phyloP scores from a whole-genome alignment of 257 asterid genomes.

The Solanum virginianum region DNA sequence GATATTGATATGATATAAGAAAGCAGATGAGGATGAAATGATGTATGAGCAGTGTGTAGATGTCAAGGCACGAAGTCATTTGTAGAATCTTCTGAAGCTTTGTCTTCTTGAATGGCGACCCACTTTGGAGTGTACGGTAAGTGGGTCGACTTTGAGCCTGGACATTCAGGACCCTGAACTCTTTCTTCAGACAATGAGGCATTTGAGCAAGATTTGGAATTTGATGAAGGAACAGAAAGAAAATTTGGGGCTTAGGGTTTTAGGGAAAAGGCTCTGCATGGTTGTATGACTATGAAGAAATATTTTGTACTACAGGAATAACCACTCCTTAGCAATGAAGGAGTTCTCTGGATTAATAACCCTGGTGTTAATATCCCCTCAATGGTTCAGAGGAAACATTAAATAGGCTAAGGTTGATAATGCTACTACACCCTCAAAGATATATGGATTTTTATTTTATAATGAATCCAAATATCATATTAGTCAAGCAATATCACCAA shows the following conservation, averaged over 20 bases:
- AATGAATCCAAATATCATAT: background rate
- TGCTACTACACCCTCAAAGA: background rate
- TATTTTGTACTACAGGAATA: too few species aligned
- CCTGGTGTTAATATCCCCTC: background rate
- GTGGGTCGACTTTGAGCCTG: too few species aligned
- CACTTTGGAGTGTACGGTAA: background rate
- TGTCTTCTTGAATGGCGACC: too few species aligned
- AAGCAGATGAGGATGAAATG: background rate
- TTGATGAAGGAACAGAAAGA: too few species aligned
- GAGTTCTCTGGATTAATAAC: background rate
- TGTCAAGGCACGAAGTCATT: constrained; percentile 76
- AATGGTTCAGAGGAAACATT: background rate
- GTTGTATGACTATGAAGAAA: background rate
- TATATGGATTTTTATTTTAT: background rate
- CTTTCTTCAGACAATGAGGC: too few species aligned
- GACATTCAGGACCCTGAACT: too few species aligned
- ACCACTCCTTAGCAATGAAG: background rate
- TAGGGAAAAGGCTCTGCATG: constrained; percentile 23
- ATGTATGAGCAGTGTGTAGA: constrained; percentile 37
- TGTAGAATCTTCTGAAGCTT: background rate
- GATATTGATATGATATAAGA: background rate
- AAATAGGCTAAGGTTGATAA: background rate
- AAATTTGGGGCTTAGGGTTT: background rate
- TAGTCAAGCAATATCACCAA: background rate
- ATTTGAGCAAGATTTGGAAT: too few species aligned